These are phyloP conservation scores for Barbarea vulgaris DNA, from an alignment of 345 rosid species.

Conservation along the genomic window DNA sequence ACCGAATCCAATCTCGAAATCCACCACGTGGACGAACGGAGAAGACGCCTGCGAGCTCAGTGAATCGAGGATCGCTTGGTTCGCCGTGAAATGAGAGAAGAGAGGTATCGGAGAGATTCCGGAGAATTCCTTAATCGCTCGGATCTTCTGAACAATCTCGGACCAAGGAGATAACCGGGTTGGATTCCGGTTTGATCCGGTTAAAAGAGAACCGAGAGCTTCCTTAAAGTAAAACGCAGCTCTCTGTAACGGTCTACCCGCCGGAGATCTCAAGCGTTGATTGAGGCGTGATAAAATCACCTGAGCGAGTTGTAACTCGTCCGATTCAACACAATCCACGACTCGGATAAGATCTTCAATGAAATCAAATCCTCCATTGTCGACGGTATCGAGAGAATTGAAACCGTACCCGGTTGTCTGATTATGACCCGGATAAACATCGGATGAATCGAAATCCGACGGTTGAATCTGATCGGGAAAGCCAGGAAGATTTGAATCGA, in stretches of 20 bases:
- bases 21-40: conserved; percentile 75
- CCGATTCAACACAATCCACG: conserved; percentile 80
- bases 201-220: conserved; percentile 65
- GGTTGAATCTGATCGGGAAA: conserved; percentile 43
- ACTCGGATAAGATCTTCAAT: conserved; percentile 81
- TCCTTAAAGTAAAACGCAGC: conserved; percentile 93
- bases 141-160: conserved; percentile 72
- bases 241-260: conserved; percentile 77
- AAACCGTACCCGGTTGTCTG: conserved; percentile 29
- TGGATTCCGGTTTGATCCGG: conserved; percentile 47
- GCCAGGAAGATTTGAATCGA: conserved; percentile 41
- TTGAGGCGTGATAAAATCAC: conserved; percentile 79
- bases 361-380: conserved; percentile 54
- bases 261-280: conserved; percentile 58
- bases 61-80: conserved; percentile 85
- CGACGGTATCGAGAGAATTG: conserved; percentile 31
- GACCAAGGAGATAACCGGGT: conserved; percentile 59
- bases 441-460: conserved; percentile 56
- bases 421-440: conserved; percentile 43
- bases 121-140: conserved; percentile 71
- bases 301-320: conserved; percentile 74
- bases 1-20: conserved; percentile 91
- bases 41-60: conserved; percentile 49
- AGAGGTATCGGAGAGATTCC: conserved; percentile 86
- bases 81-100: conserved; percentile 83